Base-by-base conservation (phyloP, 805 yeast genomes). In the Gaillardinia entomophila region DNA sequence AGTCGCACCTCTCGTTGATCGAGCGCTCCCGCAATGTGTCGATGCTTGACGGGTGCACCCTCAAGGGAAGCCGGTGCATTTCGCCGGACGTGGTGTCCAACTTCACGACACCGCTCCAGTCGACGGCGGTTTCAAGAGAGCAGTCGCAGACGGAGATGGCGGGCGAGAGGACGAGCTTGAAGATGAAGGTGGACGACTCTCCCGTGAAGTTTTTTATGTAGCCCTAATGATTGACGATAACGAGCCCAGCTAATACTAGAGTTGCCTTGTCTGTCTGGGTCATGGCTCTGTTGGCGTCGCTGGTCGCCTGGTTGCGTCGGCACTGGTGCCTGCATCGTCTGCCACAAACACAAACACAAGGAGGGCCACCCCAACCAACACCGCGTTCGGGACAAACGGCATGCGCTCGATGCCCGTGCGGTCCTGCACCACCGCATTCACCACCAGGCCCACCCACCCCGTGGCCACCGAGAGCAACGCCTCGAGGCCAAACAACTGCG, bases 401-500 rank as follows among this genome's bases (percentile, higher is more conserved):
- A 43, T 53, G 14, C 66, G 42, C 15, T 51, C 60, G 31, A 60
- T 59, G 1, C 52, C 50, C 0, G 69, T 62, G 37, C 57, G 48
- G 33, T 66, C 68, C 33, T 64, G 70, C 16, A 66, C 60, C 2
- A 51, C 33, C 3, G 69, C 70, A 40, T 56, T 62, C 1, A 62
- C 56, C 26, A 65, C 50, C 3, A 46, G 45, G 6, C 68, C 68
- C 18, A 60, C 56, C 69, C 71, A 66, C 2, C 67, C 66, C 3
- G 66, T 56, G 4, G 66, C 55, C 10, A 63, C 52, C 1, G 69
- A 69, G 11, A 65, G 46, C 53, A 64, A 54, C 5, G 62, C 43
- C 33, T 63, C 70, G 26, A 65, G 38, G 0, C 71, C 71, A 41
- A 66, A 63, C 30, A 51, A 64, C 39, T 65, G 68, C 3, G 67